Evolutionary conservation across 257 asterid species (phyloP), one percentile per base, ranked within the genome.

Genomic region (Marsdenia floribunda): DNA sequence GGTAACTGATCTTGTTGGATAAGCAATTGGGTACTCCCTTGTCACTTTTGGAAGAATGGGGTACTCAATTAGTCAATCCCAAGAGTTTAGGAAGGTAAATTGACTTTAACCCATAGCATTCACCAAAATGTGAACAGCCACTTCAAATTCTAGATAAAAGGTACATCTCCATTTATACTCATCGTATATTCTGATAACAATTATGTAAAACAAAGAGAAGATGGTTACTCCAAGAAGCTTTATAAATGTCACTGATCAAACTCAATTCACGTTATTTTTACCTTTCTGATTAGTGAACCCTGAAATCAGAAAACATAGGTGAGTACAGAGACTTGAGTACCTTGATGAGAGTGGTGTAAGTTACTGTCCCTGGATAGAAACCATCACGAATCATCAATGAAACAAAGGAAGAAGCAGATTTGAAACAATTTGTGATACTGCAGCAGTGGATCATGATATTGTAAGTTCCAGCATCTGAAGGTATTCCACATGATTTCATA

Each of bases 311-410:
- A 47, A 13, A 7, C 29, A 73, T 37, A 26, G 59, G 4, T 26
- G 74, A 67, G 21, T 16, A 74, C 13, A 74, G 73, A 12, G n/a
- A 69, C 50, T 42, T 47, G 66, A 70, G 38, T 83, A 93, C 97
- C 98, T 91, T 91, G 61, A 86, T 81, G 73, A 93, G 85, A 71
- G 83, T 37, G 66, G 96, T 86, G 83, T 87, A 89, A 76, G 89
- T 80, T 57, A 85, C 79, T 69, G 76, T 82, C 69, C 79, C 59
- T 26, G 85, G 82, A 81, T 46, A 53, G 80, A 80, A 88, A 75
- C 98, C 97, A 72, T 75, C 78, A 68, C 95, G 96, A 49, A 90
- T 89, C 96, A 91, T 89, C 89, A 84, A 72, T 13, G 96, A 89
- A 59, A 88, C 82, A 77, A 91, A 80, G 53, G 88, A 86, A 76